phyloP scores from a whole-genome alignment of 306 rosid species.

The Cicer arietinum region DNA sequence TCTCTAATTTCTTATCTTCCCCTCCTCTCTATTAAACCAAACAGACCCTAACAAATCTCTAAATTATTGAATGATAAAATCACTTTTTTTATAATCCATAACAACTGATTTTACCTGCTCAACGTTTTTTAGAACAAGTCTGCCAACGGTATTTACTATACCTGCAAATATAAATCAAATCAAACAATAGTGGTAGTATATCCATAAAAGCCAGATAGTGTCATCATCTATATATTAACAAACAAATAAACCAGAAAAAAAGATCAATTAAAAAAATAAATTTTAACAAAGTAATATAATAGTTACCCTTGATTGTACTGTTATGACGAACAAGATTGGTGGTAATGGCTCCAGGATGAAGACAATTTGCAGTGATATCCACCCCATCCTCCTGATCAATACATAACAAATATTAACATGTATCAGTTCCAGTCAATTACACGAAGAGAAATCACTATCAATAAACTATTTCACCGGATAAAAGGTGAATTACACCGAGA shows the following conservation, averaged over 20 bases:
- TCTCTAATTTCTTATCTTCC: too few species aligned
- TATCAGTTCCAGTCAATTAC: too few species aligned
- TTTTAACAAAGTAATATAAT: background rate
- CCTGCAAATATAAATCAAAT: slow-evolving; percentile 53
- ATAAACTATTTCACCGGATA: slow-evolving; percentile 30
- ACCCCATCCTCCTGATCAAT: slow-evolving; percentile 73
- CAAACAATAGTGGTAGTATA: slow-evolving; percentile 24
- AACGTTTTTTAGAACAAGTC: slow-evolving; percentile 61
- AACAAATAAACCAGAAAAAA: background rate
- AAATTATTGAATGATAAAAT: too few species aligned
- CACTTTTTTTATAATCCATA: background rate
- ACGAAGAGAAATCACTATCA: background rate
- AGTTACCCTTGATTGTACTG: slow-evolving; percentile 51
- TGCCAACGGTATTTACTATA: slow-evolving; percentile 49
- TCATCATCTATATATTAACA: background rate
- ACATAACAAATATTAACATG: slow-evolving; percentile 27
- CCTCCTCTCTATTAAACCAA: too few species aligned
- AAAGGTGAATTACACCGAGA: slow-evolving; percentile 24
- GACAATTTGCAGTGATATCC: slow-evolving; percentile 78
- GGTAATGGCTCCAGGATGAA: slow-evolving; percentile 79
- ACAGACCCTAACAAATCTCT: too few species aligned
- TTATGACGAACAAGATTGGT: slow-evolving; percentile 75
- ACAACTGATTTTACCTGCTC: slow-evolving; percentile 57
- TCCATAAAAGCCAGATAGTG: slow-evolving; percentile 18
- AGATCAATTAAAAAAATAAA: background rate